Evolutionary conservation across 768 basidiomycete genomes (phyloP).

Genomic region (Mycena polygramma): DNA sequence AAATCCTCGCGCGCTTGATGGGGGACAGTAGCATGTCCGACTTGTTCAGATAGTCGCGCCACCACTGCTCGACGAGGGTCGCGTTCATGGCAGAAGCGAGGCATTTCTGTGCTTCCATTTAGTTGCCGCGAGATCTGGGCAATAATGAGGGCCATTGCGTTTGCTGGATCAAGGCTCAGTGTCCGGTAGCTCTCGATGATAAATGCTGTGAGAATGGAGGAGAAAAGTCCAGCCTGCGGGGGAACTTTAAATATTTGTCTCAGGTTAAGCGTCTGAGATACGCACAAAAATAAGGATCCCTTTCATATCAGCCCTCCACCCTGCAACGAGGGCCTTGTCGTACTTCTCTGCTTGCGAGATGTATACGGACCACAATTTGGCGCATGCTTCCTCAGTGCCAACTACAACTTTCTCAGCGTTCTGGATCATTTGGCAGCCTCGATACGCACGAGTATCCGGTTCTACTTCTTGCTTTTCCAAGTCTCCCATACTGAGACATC

Average conservation of each 20-base stretch:
- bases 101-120: too few species aligned
- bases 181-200: background rate
- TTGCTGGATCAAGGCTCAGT: background rate
- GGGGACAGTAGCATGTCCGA: background rate
- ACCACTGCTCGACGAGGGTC: background rate
- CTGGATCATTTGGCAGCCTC: background rate
- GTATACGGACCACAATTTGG: slow-evolving; percentile 30
- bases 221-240: background rate
- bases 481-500: background rate
- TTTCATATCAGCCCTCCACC: slow-evolving; percentile 30
- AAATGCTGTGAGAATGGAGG: background rate
- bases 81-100: background rate
- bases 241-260: too few species aligned
- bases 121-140: background rate
- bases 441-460: slow-evolving; percentile 10
- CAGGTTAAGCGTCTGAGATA: background rate
- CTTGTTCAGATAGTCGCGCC: background rate
- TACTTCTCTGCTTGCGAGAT: slow-evolving; percentile 27
- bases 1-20: background rate
- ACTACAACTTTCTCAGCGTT: background rate
- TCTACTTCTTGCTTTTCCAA: background rate
- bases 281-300: slow-evolving; percentile 33
- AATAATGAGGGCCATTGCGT: background rate
- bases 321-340: slow-evolving; percentile 28
- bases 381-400: slow-evolving; percentile 21